phyloP scores from a whole-genome alignment of 2,329 filamentous ascomycete genomes.

The Penicillium glabrum region DNA sequence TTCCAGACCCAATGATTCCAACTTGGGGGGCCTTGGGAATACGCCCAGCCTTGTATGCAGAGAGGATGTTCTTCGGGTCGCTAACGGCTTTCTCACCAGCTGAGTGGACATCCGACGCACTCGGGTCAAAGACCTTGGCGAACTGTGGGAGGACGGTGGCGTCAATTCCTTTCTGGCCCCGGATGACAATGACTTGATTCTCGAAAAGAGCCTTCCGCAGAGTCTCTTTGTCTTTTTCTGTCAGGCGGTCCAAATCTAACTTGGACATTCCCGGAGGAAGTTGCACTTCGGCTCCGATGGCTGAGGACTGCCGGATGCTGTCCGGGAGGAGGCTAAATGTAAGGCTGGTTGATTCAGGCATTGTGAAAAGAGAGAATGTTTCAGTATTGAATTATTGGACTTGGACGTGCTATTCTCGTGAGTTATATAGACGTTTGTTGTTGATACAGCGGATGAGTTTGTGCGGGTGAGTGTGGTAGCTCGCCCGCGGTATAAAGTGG shows the following conservation, averaged over 20 bases:
- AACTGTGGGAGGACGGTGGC: constrained; percentile 1
- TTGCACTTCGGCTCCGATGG: constrained; percentile 7
- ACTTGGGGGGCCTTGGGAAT: constrained; percentile 8
- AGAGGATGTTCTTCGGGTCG: constrained; percentile 7
- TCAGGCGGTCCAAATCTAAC: not conserved
- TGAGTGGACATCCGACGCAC: constrained; percentile 8
- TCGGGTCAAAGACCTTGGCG: constrained; percentile 9
- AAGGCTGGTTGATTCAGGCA: constrained; percentile 3
- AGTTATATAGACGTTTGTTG: not conserved
- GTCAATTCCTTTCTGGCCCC: constrained; percentile 9
- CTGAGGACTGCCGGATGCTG: constrained; percentile 3
- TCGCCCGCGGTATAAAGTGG: not conserved
- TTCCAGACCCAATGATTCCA: constrained; percentile 9
- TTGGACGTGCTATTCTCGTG: not conserved
- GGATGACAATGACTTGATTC: constrained; percentile 9
- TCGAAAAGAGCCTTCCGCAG: constrained; percentile 3
- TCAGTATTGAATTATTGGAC: not conserved
- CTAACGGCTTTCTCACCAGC: constrained; percentile 11
- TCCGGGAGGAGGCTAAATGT: not conserved
- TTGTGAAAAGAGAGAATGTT: not conserved
- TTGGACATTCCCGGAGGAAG: constrained; percentile 5
- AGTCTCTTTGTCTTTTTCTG: constrained; percentile 3
- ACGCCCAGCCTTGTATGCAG: constrained; percentile 9
- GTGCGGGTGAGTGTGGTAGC: not conserved
- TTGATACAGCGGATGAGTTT: not conserved